A percentile compares a stretch with the other conserved stretches of the same genome.
Evolutionary conservation across 805 yeast species (phyloP).

Genomic region (Kazachstania taianensis): DNA sequence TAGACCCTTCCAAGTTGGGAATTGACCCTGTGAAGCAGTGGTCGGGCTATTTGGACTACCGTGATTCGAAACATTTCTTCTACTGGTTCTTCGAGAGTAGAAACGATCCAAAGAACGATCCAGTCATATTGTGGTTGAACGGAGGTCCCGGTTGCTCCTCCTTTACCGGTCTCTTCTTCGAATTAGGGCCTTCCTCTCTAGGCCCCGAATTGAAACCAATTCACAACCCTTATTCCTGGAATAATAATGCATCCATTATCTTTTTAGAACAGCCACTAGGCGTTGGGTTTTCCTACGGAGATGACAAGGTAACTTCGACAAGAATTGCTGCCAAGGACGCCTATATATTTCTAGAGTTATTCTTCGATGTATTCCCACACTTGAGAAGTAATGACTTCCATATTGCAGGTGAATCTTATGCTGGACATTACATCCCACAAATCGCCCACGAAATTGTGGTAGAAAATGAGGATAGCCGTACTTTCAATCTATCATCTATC

Average conservation of each 20-base stretch:
- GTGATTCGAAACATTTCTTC: constrained; percentile 75
- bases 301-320: constrained; percentile 51
- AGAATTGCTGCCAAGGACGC: constrained; percentile 84
- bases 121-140: constrained; percentile 77
- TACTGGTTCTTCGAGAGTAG: constrained; percentile 92
- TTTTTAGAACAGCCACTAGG: constrained; percentile 91
- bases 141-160: constrained; percentile 98
- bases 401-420: constrained; percentile 78
- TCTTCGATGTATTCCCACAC: constrained; percentile 77
- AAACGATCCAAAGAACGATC: constrained; percentile 77
- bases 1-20: constrained; percentile 39
- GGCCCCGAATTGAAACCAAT: constrained; percentile 56
- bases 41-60: constrained; percentile 75
- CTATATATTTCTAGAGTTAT: constrained; percentile 69
- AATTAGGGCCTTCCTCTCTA: constrained; percentile 80
- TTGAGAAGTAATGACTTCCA: constrained; percentile 51
- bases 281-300: constrained; percentile 82
- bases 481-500: constrained; percentile 63
- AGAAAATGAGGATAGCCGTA: constrained; percentile 33
- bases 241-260: constrained; percentile 77
- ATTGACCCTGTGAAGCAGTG: constrained; percentile 72
- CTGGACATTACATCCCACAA: constrained; percentile 74
- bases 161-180: constrained; percentile 80
- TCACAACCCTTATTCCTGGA: constrained; percentile 83
- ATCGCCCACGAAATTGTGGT: constrained; percentile 45